phyloP scores from a whole-genome alignment of 78 protist species.

The Goniomonas avonlea region DNA sequence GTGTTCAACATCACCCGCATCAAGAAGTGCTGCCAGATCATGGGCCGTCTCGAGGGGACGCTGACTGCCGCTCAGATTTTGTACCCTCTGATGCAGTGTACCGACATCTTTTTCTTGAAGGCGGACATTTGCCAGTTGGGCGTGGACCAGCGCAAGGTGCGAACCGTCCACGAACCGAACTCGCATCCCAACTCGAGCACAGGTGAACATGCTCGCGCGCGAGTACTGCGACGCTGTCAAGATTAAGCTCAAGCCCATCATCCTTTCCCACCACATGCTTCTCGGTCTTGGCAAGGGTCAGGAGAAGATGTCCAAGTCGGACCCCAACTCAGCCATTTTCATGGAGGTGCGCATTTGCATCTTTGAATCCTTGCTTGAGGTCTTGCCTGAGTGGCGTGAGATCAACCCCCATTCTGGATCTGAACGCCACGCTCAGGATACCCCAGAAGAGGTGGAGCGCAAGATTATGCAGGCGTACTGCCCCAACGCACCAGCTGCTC shows the following conservation, averaged over 20 bases:
- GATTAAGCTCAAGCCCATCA: slow-evolving; percentile 84
- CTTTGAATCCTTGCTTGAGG: slow-evolving; percentile 52
- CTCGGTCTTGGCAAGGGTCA: slow-evolving; percentile 32
- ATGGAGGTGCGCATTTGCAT: too few relatives aligned
- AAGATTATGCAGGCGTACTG: slow-evolving; percentile 75
- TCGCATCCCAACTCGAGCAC: background rate
- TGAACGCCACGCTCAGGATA: background rate
- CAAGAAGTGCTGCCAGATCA: slow-evolving; percentile 85
- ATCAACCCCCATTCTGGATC: background rate
- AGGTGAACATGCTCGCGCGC: slow-evolving; percentile 94
- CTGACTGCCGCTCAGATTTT: slow-evolving; percentile 78
- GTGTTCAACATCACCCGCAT: slow-evolving; percentile 61
- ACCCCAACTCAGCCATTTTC: slow-evolving; percentile 92
- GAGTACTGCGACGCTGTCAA: slow-evolving; percentile 82
- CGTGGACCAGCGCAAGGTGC: slow-evolving; percentile 91
- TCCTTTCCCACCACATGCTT: slow-evolving; percentile 74
- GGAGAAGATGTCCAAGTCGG: slow-evolving; percentile 91
- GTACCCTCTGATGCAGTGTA: slow-evolving; percentile 73
- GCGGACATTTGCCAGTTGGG: slow-evolving; percentile 98
- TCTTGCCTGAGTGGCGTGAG: slow-evolving; percentile 37
- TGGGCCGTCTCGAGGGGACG: slow-evolving; percentile 84
- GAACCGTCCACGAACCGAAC: background rate
- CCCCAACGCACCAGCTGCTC: slow-evolving; percentile 47
- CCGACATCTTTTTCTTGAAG: slow-evolving; percentile 91
- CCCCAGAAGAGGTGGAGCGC: slow-evolving; percentile 32